Base-by-base conservation (phyloP, 129 eudicot genomes). In the Arctium minus region DNA sequence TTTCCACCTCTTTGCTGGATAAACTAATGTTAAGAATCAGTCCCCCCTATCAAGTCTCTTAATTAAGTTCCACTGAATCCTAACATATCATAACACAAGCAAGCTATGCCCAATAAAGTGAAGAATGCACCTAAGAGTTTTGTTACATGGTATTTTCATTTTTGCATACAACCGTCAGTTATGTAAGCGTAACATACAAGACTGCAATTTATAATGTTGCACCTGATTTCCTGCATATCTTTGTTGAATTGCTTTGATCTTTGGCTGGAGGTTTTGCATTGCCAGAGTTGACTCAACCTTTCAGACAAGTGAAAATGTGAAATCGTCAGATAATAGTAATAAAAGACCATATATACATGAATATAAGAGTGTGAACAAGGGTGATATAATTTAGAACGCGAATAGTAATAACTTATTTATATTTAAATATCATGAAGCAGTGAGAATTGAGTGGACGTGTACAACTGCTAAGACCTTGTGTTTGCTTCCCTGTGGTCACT, bases 161-260 rank as follows among this genome's bases (percentile, higher is more conserved):
- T 76, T 76, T 69, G 77, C 81, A 83, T 38, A 37, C 42, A 77
- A 69, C 30, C 36, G n/a, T n/a, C 36, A 46, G 37, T 33, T 33
- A 4, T 62, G 3, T 33, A 40, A 42, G 81, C 35, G 12, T 11
- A 32, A 75, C 15, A 81, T 73, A 73, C n/a, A 81, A 37, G 35
- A 80, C 53, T 38, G 13, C 65, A 60, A 64, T 62, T 44, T 35
- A 74, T 13, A 67, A 74, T 72, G 77, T 56, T 76, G 71, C 80
- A 93, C 99, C 92, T 96, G 99, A 87, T 96, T 93, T 90, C 99
- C 99, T 73, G 92, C 92, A 91, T 93, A 96, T 93, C 97, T 91
- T 88, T 92, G 92, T 85, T 96, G 99, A 72, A 96, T 96, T 70
- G 98, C 98, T 89, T 96, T 96, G 86, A 96, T 82, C 89, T 96